Percentiles rank a stretch among this genome's conserved stretches.
phyloP scores from a whole-genome alignment of 768 basidiomycete genomes.

The Termitomyces sp. region DNA sequence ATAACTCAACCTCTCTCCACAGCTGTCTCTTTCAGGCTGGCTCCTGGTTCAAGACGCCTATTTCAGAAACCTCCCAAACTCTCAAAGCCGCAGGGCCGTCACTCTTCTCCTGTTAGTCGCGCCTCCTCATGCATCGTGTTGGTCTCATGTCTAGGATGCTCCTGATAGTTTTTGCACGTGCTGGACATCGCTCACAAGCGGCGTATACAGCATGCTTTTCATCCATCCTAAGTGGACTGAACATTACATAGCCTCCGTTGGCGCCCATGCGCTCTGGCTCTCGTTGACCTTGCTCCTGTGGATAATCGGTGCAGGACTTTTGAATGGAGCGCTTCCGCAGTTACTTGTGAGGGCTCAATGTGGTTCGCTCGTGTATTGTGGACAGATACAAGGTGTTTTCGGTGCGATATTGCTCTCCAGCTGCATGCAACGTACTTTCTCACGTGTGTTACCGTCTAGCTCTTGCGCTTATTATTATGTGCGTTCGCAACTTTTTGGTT shows the following conservation, averaged over 20 bases:
- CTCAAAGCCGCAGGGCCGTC: slow-evolving; percentile 34
- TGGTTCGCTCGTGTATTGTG: slow-evolving; percentile 43
- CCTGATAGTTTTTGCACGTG: slow-evolving; percentile 45
- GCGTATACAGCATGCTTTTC: slow-evolving; percentile 50
- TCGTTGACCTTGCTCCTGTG: slow-evolving; percentile 55
- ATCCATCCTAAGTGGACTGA: slow-evolving; percentile 54
- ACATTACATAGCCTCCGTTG: slow-evolving; percentile 48
- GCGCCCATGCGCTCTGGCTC: slow-evolving; percentile 55
- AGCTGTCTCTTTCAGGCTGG: slow-evolving; percentile 54
- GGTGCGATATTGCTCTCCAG: slow-evolving; percentile 26
- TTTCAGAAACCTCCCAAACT: slow-evolving; percentile 47
- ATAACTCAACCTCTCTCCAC: slow-evolving; percentile 15
- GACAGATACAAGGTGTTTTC: slow-evolving; percentile 49
- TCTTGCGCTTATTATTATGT: slow-evolving; percentile 53
- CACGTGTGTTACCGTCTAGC: slow-evolving; percentile 17
- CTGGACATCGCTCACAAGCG: slow-evolving; percentile 55
- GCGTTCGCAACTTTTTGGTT: neutral
- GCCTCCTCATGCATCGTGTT: neutral
- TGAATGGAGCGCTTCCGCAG: slow-evolving; percentile 44
- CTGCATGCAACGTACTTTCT: neutral
- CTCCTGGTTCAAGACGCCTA: slow-evolving; percentile 50
- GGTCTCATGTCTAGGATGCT: neutral
- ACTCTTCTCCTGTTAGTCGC: slow-evolving; percentile 42
- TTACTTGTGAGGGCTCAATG: slow-evolving; percentile 38
- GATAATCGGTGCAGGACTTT: slow-evolving; percentile 48